Evolutionary conservation across 225 moss, liverwort and hornwort species (phyloP).

Genomic region (Physcomitrium patens): DNA sequence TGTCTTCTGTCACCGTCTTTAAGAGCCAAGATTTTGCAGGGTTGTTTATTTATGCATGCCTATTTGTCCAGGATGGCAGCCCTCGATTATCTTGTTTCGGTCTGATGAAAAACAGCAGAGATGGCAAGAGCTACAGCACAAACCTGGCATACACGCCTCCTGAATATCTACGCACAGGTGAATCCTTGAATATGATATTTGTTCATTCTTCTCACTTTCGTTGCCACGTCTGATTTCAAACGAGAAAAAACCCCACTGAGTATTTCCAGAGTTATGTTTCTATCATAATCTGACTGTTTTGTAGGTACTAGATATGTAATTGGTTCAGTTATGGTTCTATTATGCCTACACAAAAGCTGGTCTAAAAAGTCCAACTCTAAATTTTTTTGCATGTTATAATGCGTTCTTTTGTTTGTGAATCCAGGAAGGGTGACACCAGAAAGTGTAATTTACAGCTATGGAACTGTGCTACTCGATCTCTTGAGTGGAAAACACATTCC

Average conservation of each 20-base stretch:
- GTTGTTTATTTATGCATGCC: slow-evolving; percentile 19
- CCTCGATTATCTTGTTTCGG: slow-evolving; percentile 72
- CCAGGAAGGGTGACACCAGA: slow-evolving; percentile 68
- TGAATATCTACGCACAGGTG: slow-evolving; percentile 67
- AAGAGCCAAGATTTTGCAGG: background rate
- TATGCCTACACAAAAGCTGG: too few species aligned
- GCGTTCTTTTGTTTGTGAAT: background rate
- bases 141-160: slow-evolving; percentile 72
- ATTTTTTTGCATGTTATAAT: too few species aligned
- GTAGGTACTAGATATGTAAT: too few species aligned
- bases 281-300: too few species aligned
- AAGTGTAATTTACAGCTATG: slow-evolving; percentile 68
- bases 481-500: slow-evolving; percentile 72
- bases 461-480: slow-evolving; percentile 64
- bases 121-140: slow-evolving; percentile 72
- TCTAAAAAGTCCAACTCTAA: too few species aligned
- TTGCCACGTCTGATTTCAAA: background rate
- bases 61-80: slow-evolving; percentile 50
- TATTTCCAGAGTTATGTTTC: too few species aligned
- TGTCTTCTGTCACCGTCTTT: background rate
- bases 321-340: too few species aligned
- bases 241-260: too few species aligned
- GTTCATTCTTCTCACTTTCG: background rate
- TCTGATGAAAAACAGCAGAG: slow-evolving; percentile 70
- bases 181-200: background rate